A percentile compares a stretch with the other conserved stretches of the same genome.
phyloP scores from a whole-genome alignment of 208 protist species.

The Acanthamoeba castellanii region DNA sequence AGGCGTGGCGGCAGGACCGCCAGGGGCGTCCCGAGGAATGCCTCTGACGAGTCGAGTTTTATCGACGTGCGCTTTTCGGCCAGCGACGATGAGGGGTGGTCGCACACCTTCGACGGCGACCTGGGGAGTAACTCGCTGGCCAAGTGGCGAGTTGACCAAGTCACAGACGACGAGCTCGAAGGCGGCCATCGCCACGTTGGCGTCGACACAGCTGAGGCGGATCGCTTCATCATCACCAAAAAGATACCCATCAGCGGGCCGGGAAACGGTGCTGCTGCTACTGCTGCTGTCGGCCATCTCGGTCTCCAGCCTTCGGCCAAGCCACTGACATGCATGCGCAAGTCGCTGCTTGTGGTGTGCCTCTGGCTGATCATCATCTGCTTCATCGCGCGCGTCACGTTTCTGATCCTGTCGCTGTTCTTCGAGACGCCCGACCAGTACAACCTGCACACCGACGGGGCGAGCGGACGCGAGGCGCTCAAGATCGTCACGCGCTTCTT shows the following conservation, averaged over 20 bases:
- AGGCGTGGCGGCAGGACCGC: not conserved
- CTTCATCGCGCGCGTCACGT: not conserved
- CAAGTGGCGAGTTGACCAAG: not conserved
- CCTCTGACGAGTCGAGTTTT: not conserved
- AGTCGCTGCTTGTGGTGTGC: not conserved
- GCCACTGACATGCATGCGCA: not conserved
- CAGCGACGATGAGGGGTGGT: not conserved
- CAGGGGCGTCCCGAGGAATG: no score
- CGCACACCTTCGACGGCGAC: not conserved
- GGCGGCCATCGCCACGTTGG: not conserved
- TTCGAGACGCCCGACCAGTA: conserved; percentile 54
- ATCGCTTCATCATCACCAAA: not conserved
- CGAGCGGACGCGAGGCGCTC: not conserved
- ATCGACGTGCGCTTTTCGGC: conserved; percentile 21
- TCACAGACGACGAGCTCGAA: not conserved
- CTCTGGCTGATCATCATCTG: not conserved
- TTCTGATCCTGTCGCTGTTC: not conserved
- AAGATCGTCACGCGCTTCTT: not conserved
- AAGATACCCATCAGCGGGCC: not conserved
- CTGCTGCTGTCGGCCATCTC: no score
- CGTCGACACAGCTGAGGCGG: not conserved
- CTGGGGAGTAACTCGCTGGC: not conserved
- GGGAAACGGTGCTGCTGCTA: no score
- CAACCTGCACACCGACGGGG: not conserved
- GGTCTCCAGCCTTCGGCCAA: not conserved